These are phyloP conservation scores for Talaromyces sp. DNA, from an alignment of 2,329 filamentous ascomycete genomes.

Conservation along the genomic window DNA sequence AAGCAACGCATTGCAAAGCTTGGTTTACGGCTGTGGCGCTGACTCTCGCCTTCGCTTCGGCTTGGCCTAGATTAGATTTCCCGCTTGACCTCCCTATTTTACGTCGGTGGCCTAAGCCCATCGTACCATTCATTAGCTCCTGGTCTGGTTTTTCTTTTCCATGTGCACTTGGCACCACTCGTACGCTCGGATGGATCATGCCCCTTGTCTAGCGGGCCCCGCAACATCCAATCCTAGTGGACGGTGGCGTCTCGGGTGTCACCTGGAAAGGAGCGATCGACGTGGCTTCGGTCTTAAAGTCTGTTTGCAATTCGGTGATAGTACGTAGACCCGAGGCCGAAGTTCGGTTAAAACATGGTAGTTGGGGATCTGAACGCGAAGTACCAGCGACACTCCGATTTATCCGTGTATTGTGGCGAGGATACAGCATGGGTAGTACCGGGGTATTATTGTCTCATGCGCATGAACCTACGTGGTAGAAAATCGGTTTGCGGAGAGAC, in stretches of 20 bases:
- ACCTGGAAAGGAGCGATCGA: constrained; percentile 8
- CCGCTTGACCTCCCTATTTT: neutral
- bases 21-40: constrained; percentile 7
- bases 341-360: neutral
- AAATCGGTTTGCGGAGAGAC: neutral
- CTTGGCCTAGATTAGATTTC: neutral
- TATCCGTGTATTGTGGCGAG: neutral
- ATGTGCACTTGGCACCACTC: neutral
- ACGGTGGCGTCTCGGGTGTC: constrained; percentile 4
- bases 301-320: neutral
- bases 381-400: neutral
- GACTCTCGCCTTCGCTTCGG: neutral
- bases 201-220: constrained; percentile 3
- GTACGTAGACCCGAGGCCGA: neutral
- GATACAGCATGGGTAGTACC: too few species aligned
- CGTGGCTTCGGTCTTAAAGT: neutral
- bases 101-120: neutral
- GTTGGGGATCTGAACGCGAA: too few species aligned
- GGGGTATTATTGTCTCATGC: neutral
- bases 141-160: neutral
- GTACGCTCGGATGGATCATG: neutral
- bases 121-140: neutral
- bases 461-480: neutral
- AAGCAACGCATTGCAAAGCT: constrained; percentile 7
- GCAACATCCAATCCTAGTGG: neutral